Percentiles rank a stretch among this genome's conserved stretches.
Evolutionary conservation across 2,329 filamentous ascomycete genomes (phyloP).

Genomic region (Sarocladiaceae sp.): DNA sequence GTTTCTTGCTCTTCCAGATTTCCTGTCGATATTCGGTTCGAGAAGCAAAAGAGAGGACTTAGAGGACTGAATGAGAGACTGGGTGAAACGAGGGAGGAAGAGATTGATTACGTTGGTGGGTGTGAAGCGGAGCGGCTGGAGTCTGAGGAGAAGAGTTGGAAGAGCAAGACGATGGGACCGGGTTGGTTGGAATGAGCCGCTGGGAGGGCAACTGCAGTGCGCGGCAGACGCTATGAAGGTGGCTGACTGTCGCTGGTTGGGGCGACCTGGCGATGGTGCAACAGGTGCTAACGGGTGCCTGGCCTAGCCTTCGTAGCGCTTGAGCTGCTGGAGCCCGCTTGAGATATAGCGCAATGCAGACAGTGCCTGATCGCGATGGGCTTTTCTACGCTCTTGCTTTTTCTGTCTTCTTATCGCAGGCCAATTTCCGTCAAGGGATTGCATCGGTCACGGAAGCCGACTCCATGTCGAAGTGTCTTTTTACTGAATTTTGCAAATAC

Average conservation of each 20-base stretch:
- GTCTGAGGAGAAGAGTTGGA: conserved; percentile 5
- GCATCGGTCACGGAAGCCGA: background rate
- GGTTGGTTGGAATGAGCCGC: conserved; percentile 8
- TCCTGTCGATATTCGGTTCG: background rate
- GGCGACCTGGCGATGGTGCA: background rate
- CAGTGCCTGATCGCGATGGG: background rate
- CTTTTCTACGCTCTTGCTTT: background rate
- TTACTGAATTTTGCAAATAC: background rate
- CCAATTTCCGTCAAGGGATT: background rate
- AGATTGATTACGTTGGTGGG: conserved; percentile 10
- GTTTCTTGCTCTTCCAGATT: background rate
- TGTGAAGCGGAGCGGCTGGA: conserved; percentile 9
- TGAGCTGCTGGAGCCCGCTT: no score
- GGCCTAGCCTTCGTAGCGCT: background rate
- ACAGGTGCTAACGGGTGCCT: background rate
- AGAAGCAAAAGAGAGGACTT: background rate
- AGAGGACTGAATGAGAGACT: conserved; percentile 6
- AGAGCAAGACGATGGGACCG: background rate
- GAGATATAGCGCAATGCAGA: background rate
- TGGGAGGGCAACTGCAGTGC: conserved; percentile 1
- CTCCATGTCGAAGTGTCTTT: background rate
- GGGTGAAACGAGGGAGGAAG: background rate
- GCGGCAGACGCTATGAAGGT: background rate
- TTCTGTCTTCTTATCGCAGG: background rate
- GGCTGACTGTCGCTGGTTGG: background rate